Evolutionary conservation across 2,329 filamentous ascomycete species (phyloP), one percentile per base, ranked within the genome.

Genomic region (Pleomassaria siparia): DNA sequence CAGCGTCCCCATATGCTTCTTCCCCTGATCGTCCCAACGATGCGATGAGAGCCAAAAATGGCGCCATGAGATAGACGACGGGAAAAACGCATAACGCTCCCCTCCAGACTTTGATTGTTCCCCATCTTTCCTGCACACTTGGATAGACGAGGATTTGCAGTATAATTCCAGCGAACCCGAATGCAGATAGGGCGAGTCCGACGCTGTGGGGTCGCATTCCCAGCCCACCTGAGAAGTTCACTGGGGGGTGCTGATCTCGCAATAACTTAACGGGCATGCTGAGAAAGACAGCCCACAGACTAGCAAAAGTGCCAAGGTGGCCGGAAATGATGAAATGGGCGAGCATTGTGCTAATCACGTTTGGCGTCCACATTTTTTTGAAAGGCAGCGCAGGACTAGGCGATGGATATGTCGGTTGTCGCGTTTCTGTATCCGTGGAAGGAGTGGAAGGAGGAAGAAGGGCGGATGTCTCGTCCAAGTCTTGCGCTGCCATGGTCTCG

Each of bases 231-330:
- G 71, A 73, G 58, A 74, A 75, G 41, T 55, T 58, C 54, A 75
- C 63, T 0, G 72, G 72, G 0, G 54, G 56, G 18, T 56, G 51
- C 2, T 39, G 15, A 8, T 55, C 49, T 41, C 55, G 40, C 30
- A 51, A 25, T 1, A 60, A 48, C 37, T 57, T 49, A 48, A 63
- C 70, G 5, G 70, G 67, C 3, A 69, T 68, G 20, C 66, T 72
- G 35, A 75, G 65, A 52, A 74, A 74, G 42, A 74, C 64, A 49
- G 74, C 73, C 69, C 71, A 74, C 29, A 75, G 60, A 32, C 59
- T 69, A 53, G 64, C 69, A 63, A 75, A 74, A 7, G 72, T 73
- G 13, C 73, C 72, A 16, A 75, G 62, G 47, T 75, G 73, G 49
- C 68, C 60, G 7, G 71, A 67, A 2, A 74, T 62, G 39, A 73